Evolutionary conservation across 768 basidiomycete species (phyloP), one percentile per base, ranked within the genome.

Genomic region (Macrocybe gigantea): DNA sequence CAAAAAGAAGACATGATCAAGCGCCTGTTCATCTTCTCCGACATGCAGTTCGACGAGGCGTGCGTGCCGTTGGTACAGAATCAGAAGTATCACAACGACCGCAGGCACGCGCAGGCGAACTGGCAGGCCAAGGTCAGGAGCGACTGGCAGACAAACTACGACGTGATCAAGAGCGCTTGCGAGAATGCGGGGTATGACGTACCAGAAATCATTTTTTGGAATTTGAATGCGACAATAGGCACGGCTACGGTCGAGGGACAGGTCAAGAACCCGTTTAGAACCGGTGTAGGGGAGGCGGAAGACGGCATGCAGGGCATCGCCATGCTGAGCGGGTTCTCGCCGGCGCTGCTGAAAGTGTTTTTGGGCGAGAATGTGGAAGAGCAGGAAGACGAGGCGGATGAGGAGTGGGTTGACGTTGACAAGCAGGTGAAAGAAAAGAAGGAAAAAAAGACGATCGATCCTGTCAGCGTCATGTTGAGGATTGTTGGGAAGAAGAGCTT

Each of bases 131-230:
- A 47, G n/a, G 29, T 33, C 34, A 38, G 41, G 6, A 36, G 45
- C n/a, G 44, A 13, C 0, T 86, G 83, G 81, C 71, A 77, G 55
- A 88, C 85, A 35, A 84, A 79, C 40, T 75, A 87, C 54, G 73
- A 82, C 33, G 60, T 60, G 14, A 75, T 88, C 36, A 73, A 72
- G 59, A 58, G 64, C 49, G 79, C 71, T 57, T 89, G 80, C 53
- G 56, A 57, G 40, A 60, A 71, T 49, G 82, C 79, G 5, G 85
- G 86, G 49, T 88, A 88, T 54, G 78, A 83, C 50, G 61, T 88
- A 29, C 87, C 85, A 12, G 72, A 88, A 66, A 70, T 89, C 44
- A 82, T 88, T 33, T 88, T 76, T 60, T 88, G 86, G 86, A 71
- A 88, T 58, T 61, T 88, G 59, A 22, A 22, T 22, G 61, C 62